phyloP scores from a whole-genome alignment of 1,284 basidiomycete genomes.

The Somion occarium region DNA sequence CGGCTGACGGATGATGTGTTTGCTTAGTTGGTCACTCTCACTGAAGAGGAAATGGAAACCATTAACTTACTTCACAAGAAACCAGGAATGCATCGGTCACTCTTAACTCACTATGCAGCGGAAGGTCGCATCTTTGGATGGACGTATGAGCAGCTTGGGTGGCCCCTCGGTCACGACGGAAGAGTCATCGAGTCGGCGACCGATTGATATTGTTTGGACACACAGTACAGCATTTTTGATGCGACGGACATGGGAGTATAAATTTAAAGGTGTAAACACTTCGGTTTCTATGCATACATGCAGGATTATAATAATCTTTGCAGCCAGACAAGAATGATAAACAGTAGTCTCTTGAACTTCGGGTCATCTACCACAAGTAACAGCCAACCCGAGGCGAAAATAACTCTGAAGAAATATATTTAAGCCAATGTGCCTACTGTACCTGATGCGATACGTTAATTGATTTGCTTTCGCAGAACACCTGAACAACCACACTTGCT shows the following conservation, averaged over 20 bases:
- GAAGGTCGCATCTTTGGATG: slow-evolving; percentile 5
- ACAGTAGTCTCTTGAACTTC: background rate
- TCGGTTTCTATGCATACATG: too few species aligned
- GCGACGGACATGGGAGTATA: too few species aligned
- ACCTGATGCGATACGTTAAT: background rate
- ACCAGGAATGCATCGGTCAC: slow-evolving; percentile 6
- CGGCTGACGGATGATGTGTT: too few species aligned
- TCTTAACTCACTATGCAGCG: background rate
- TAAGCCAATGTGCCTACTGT: background rate
- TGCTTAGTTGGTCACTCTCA: slow-evolving; percentile 3
- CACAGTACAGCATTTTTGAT: too few species aligned
- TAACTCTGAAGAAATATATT: background rate
- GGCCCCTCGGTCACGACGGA: slow-evolving; percentile 4
- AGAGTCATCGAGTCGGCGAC: too few species aligned
- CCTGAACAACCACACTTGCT: background rate
- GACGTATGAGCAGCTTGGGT: slow-evolving; percentile 10
- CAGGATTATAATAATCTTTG: too few species aligned
- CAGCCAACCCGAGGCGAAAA: background rate
- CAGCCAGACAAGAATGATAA: too few species aligned
- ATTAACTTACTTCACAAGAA: slow-evolving; percentile 3
- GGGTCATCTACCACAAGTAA: background rate
- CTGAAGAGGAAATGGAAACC: slow-evolving; percentile 2
- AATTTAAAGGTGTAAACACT: too few species aligned
- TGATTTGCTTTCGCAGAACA: background rate
- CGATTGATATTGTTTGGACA: too few species aligned